A percentile compares a stretch with the other conserved stretches of the same genome.
These are phyloP conservation scores for Pseudisothecium myosuroides DNA, from an alignment of 225 moss, liverwort and hornwort genomes.

Conservation along the genomic window DNA sequence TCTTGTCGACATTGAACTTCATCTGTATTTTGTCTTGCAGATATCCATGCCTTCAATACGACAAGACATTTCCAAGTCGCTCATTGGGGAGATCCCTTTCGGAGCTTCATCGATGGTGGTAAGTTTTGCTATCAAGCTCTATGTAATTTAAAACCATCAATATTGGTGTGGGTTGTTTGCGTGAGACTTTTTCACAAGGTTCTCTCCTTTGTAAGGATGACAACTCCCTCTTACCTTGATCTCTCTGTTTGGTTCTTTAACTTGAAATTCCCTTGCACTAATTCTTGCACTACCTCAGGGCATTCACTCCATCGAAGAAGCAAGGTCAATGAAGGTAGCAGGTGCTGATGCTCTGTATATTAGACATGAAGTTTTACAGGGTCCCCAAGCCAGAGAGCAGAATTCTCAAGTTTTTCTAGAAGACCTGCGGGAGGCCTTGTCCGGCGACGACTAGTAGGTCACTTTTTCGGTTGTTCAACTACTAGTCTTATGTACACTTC, in stretches of 20 bases:
- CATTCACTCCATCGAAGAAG: slow-evolving; percentile 81
- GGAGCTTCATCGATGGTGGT: slow-evolving; percentile 90
- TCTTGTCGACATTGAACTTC: not conserved
- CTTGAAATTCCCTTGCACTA: not conserved
- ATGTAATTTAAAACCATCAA: not conserved
- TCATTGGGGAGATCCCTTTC: slow-evolving; percentile 85
- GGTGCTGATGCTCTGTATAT: slow-evolving; percentile 95
- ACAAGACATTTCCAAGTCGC: slow-evolving; percentile 75
- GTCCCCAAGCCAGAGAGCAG: slow-evolving; percentile 45
- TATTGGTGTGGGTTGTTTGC: not conserved
- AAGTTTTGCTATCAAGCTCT: slow-evolving; percentile 2
- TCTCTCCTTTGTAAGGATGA: not conserved
- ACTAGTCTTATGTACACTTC: not conserved
- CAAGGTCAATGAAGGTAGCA: slow-evolving; percentile 55
- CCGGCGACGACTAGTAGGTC: slow-evolving; percentile 38
- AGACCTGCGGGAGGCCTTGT: slow-evolving; percentile 50
- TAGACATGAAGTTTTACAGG: slow-evolving; percentile 74
- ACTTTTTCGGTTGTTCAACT: not conserved
- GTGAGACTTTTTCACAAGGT: not conserved
- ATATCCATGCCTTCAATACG: slow-evolving; percentile 76
- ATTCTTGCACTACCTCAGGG: slow-evolving; percentile 36
- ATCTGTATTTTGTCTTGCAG: slow-evolving; percentile 21
- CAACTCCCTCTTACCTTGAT: not conserved
- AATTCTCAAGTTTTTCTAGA: slow-evolving; percentile 51
- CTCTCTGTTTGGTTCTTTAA: not conserved